Base-by-base conservation (phyloP, 192 early-diverging fungal species). In the Entrophospora sp. region DNA sequence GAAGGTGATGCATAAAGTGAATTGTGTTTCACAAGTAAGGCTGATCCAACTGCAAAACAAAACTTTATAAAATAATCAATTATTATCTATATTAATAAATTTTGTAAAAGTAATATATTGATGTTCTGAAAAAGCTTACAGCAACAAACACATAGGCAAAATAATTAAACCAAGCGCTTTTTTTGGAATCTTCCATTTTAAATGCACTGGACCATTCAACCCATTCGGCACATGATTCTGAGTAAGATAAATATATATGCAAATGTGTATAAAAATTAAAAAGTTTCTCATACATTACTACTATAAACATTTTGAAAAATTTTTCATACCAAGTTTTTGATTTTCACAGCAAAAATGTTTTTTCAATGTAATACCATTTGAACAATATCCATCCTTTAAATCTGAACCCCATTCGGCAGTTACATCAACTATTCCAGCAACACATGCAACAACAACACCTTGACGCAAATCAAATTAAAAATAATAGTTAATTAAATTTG, bases 341-440 rank as follows among this genome's bases (percentile, higher is more conserved):
- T 81, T 69, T 40, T 83, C 81, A 73, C 96, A 98, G 75, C 96
- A 98, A 66, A 95, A 92, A 70, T 88, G 87, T 66, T 87, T 83
- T 65, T 90, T 91, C 13, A 94, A 69, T 83, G 91, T 92, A 90
- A 92, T 92, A 0, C 81, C 85, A 22, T 62, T 73, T 25, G 71
- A 70, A 68, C 95, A 96, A 69, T 89, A 88, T 0, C 95, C 95
- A 7, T 90, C 63, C 66, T 92, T 89, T 40, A 88, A 78, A 73
- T 96, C 93, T 53, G 85, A 91, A 12, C 96, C 80, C 93, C 92
- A 96, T 48, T 93, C 92, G 10, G 89, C 87, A 40, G 78, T 82
- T 37, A 95, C 89, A 46, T 91, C 91, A 58, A 96, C 96, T 35
- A 89, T 75, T 30, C 89, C 89, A 1, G 92, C 89, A 61, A 91